phyloP scores from a whole-genome alignment of 495 filamentous ascomycete species.

The Ramalina peruviana region DNA sequence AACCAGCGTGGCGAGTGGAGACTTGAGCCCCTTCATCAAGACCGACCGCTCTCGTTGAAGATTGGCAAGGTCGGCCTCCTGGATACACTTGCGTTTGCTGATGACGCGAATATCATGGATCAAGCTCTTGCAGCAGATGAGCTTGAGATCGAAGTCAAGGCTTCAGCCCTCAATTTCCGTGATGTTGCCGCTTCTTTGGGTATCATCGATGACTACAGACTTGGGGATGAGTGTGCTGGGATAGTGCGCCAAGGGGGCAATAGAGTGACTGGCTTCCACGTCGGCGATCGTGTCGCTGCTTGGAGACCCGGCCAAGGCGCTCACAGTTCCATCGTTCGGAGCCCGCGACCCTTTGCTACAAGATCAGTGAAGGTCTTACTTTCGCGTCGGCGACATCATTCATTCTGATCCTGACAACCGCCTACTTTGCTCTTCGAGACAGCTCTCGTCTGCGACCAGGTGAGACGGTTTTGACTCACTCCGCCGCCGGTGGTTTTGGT shows the following conservation, averaged over 20 bases:
- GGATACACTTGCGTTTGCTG: conserved; percentile 14
- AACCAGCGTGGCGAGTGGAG: conserved; percentile 3
- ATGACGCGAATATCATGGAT: conserved; percentile 15
- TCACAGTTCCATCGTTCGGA: conserved; percentile 15
- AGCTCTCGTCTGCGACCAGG: conserved; percentile 20
- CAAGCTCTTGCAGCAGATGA: conserved; percentile 18
- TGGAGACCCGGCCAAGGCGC: conserved; percentile 18
- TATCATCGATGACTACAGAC: conserved; percentile 17
- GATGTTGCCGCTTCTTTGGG: conserved; percentile 21
- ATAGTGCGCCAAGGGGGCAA: conserved; percentile 12
- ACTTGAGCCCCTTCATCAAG: conserved; percentile 9
- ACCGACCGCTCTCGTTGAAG: conserved; percentile 11
- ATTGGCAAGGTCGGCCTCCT: conserved; percentile 14
- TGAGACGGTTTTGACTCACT: conserved; percentile 29
- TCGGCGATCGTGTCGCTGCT: conserved; percentile 15
- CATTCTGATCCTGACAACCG: conserved; percentile 23
- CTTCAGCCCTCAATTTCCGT: conserved; percentile 21
- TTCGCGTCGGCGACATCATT: conserved; percentile 19
- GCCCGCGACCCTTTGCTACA: conserved; percentile 12
- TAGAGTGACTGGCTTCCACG: conserved; percentile 9
- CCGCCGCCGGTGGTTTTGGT: conserved; percentile 25
- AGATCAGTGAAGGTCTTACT: conserved; percentile 10
- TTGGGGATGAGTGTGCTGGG: conserved; percentile 19
- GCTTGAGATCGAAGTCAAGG: conserved; percentile 19
- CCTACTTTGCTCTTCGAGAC: conserved; percentile 22